phyloP scores from a whole-genome alignment of 768 basidiomycete genomes.

The Lepiota brunneoincarnata region DNA sequence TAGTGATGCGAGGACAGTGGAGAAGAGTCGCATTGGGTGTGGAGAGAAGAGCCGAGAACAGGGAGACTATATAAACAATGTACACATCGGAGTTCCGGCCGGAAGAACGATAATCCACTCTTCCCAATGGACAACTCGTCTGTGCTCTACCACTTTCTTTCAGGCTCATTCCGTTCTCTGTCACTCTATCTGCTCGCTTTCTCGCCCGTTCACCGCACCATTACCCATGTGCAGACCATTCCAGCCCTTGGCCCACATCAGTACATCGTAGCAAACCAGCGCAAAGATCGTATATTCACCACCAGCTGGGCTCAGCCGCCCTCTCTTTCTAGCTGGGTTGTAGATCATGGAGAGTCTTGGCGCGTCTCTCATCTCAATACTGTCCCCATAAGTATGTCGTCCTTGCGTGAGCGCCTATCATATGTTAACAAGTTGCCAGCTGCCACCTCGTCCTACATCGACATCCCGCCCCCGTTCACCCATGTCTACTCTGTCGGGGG shows the following conservation, averaged over 20 bases:
- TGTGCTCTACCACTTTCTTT: slow-evolving; percentile 32
- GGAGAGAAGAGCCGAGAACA: too few relatives aligned
- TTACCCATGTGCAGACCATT: slow-evolving; percentile 39
- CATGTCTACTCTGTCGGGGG: slow-evolving; percentile 50
- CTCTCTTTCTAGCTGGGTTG: slow-evolving; percentile 41
- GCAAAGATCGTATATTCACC: slow-evolving; percentile 38
- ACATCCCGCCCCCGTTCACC: slow-evolving; percentile 44
- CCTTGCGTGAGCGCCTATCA: not conserved
- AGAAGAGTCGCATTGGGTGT: slow-evolving; percentile 11
- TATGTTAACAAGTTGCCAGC: slow-evolving; percentile 30
- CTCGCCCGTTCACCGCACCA: slow-evolving; percentile 34
- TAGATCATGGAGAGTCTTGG: slow-evolving; percentile 27
- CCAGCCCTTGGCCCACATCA: slow-evolving; percentile 50
- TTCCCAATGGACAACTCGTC: not conserved
- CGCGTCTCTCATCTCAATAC: slow-evolving; percentile 38
- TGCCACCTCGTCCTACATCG: slow-evolving; percentile 54
- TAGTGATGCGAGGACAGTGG: slow-evolving; percentile 13
- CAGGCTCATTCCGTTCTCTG: slow-evolving; percentile 51
- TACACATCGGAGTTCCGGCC: too few relatives aligned
- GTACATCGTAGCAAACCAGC: slow-evolving; percentile 39
- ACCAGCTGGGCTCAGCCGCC: slow-evolving; percentile 53
- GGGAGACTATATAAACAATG: too few relatives aligned
- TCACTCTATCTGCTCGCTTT: slow-evolving; percentile 51
- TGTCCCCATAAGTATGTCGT: slow-evolving; percentile 38
- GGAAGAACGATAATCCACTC: too few relatives aligned